Base-by-base conservation (phyloP, 1,139 yeast species). In the Taphrina wiesneri region DNA sequence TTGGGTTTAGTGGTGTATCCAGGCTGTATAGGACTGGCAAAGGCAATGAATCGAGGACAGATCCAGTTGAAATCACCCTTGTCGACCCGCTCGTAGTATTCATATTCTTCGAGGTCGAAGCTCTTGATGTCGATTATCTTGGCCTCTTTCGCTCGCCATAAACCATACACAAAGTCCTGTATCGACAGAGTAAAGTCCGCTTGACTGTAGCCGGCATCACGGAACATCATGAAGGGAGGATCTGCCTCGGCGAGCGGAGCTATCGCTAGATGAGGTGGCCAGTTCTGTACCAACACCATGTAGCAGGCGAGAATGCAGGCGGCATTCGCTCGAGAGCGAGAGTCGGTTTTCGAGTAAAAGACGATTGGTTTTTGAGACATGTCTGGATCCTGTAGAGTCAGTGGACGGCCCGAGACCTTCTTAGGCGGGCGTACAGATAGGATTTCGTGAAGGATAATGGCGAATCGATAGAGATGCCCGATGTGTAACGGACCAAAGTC, bases 101-200 rank as follows among this genome's bases (percentile, higher is more conserved):
- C 99, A 75, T 93, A 79, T 73, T 90, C 96, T 75, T 93, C 98
- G 70, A 93, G 80, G 75, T 92, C 89, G 78, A 93, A 92, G n/a
- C 83, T 80, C 66, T 95, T 88, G 74, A 93, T 81, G 74, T 93
- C 97, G 63, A 93, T 80, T 82, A 93, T 85, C 2, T 90, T 88
- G 74, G 95, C 83, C 75, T 92, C 97, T 75, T 93, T 93, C n/a
- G 99, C 99, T 73, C 97, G 82, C 99, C 99, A 93, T 76, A 95
- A 86, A 11, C 96, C 99, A 73, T 93, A 93, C 2, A 93, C 96
- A 17, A 93, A 84, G 75, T 93, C 99, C 76, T 93, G 99, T 70
- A 93, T 90, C 13, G 96, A 85, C 70, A 93, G 85, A 73, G 88
- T 96, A 74, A 90, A 93, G 76, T 93, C 99, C 0, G 98, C 97